Percentiles rank a stretch among this genome's conserved stretches.
Conservation (phyloP, 176 grass and related monocot genomes). For the Oryza meridionalis region DNA sequence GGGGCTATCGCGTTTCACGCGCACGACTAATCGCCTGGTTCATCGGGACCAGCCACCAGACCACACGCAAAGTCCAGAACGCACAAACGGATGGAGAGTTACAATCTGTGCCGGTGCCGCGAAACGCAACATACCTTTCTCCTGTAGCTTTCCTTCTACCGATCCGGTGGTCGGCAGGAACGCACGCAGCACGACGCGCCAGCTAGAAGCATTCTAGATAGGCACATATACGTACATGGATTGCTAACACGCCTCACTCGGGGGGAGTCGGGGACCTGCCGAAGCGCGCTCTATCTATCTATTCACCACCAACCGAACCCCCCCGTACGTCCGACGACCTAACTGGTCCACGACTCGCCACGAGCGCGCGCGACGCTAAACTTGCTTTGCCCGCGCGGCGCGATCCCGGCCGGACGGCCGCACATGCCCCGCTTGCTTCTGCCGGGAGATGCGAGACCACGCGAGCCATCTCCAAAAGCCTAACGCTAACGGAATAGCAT, state of each 20-base stretch:
- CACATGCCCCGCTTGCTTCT: conserved; percentile 8
- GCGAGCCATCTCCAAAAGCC: background rate
- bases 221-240: background rate
- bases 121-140: background rate
- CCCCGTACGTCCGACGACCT: conserved; percentile 5
- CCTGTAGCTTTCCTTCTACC: background rate
- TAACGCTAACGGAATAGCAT: background rate
- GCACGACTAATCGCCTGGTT: background rate
- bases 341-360: conserved; percentile 1
- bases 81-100: background rate
- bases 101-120: background rate
- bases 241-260: conserved; percentile 22
- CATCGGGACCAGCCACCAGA: background rate
- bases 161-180: background rate
- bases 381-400: background rate
- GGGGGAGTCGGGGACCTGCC: background rate
- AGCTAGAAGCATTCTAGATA: conserved; percentile 30
- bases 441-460: conserved; percentile 39
- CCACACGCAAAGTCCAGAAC: background rate
- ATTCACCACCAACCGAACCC: background rate
- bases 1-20: conserved; percentile 21
- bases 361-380: background rate
- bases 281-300: background rate
- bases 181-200: background rate
- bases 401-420: background rate